Conservation (phyloP, 2,329 filamentous ascomycete species). For the Colletotrichum sp. region DNA sequence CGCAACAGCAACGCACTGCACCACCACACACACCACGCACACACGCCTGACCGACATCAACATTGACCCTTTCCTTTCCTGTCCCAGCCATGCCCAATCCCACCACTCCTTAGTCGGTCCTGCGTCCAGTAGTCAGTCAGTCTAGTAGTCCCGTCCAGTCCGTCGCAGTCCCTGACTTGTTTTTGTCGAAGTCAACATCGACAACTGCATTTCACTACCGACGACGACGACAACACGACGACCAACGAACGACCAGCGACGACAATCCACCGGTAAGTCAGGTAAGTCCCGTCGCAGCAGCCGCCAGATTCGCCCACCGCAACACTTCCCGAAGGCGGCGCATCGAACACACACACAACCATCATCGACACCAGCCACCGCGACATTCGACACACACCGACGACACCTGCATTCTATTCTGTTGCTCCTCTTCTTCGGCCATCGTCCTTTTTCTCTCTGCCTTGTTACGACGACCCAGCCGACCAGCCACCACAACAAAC, state of each 20-base stretch:
- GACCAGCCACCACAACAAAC: background rate
- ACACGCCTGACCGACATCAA: slow-evolving; percentile 23
- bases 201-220: slow-evolving; percentile 18
- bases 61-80: slow-evolving; percentile 22
- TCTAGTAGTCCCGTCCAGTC: slow-evolving; percentile 10
- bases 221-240: slow-evolving; percentile 15
- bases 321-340: background rate
- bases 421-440: background rate
- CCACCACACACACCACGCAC: background rate
- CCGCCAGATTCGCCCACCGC: background rate
- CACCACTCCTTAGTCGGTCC: slow-evolving; percentile 9
- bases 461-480: background rate
- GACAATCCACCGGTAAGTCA: slow-evolving; percentile 1
- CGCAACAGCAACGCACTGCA: slow-evolving; percentile 18
- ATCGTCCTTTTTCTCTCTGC: background rate
- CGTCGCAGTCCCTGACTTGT: background rate
- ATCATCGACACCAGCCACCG: background rate
- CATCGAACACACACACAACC: background rate
- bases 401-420: background rate
- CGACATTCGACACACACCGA: background rate
- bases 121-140: background rate
- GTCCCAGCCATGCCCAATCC: slow-evolving; percentile 21
- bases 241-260: slow-evolving; percentile 4
- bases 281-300: background rate
- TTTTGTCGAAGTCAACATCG: slow-evolving; percentile 7